Evolutionary conservation across 2,329 filamentous ascomycete species (phyloP), one percentile per base, ranked within the genome.

Genomic region (Ramularia endophylla): DNA sequence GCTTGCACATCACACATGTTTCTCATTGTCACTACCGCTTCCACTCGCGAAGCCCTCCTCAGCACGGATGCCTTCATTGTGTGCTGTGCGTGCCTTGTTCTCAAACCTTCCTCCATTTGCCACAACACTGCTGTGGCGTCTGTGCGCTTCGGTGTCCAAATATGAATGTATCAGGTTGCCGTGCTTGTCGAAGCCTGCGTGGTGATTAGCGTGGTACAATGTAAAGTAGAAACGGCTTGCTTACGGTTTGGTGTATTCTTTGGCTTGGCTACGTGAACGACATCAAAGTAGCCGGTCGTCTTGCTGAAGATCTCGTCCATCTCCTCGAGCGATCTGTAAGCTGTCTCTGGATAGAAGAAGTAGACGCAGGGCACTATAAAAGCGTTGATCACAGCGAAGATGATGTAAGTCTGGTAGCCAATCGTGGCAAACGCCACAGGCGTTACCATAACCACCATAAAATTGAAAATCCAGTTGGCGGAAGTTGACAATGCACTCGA

Each of bases 341-440:
- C 75, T 9, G 79, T 83, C 61, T 83, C 80, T 1, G 79, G 79
- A 61, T 47, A 43, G 38, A 51, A 51, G 33, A 58, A 60, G 45
- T 60, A 63, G 13, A 58, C 51, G 28, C 44, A 51, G 0, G 77
- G 76, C 0, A 79, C 68, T 57, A 80, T 78, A 51, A 74, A 65
- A 48, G 73, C 71, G 57, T 82, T 82, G 64, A 83, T 79, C 33
- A 79, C 71, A 8, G 79, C 79, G 54, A 83, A 84, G 51, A 84
- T 46, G 42, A 45, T 40, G 28, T 43, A 45, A 11, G 43, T 45
- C 28, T 43, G 31, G 62, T 77, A 74, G n/a, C 64, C 59, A 46
- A 83, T 82, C 18, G 44, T 46, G 11, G 71, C 63, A 47, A 81
- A 77, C 1, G 75, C 69, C 2, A 79, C 65, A 0, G 78, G 78